A percentile compares a stretch with the other conserved stretches of the same genome.
These are phyloP conservation scores for Fusarium sp. DNA, from an alignment of 2,329 filamentous ascomycete genomes.

Conservation along the genomic window DNA sequence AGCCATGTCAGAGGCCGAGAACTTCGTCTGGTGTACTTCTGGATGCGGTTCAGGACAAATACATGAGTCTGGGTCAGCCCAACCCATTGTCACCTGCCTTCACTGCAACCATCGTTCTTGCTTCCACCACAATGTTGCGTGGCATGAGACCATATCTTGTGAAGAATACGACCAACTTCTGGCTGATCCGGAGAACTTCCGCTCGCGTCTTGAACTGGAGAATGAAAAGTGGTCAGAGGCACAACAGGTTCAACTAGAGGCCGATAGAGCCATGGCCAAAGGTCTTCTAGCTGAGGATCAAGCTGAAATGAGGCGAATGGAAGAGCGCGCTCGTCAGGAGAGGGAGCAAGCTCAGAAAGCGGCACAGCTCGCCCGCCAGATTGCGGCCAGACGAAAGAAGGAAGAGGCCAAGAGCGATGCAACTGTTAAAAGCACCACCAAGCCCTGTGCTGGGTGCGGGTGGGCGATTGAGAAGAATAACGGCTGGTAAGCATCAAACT, in stretches of 20 bases:
- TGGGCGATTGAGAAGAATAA: constrained; percentile 56
- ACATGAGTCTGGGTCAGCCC: constrained; percentile 56
- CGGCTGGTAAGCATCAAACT: constrained; percentile 56
- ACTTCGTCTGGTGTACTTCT: constrained; percentile 67
- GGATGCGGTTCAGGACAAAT: constrained; percentile 66
- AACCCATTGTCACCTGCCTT: constrained; percentile 58
- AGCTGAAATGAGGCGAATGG: constrained; percentile 42
- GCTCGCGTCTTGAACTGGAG: constrained; percentile 53
- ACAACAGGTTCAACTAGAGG: constrained; percentile 61
- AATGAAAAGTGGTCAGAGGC: constrained; percentile 54
- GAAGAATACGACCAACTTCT: constrained; percentile 57
- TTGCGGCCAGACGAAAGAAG: constrained; percentile 46
- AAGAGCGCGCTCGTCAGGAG: constrained; percentile 42
- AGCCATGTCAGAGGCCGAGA: constrained; percentile 57
- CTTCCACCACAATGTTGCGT: constrained; percentile 56
- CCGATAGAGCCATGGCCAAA: constrained; percentile 55
- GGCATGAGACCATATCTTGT: constrained; percentile 58
- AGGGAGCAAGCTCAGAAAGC: constrained; percentile 45
- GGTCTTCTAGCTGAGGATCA: constrained; percentile 51
- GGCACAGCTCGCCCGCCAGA: constrained; percentile 45
- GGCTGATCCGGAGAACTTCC: constrained; percentile 55
- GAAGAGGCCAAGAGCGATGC: constrained; percentile 53
- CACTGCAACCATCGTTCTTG: constrained; percentile 57
- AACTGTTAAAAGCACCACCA: constrained; percentile 51
- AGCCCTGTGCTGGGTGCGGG: constrained; percentile 55